Percentiles rank a stretch among this genome's conserved stretches.
Conservation (phyloP, 371 early-diverging fungal species). For the Apophysomyces elegans region DNA sequence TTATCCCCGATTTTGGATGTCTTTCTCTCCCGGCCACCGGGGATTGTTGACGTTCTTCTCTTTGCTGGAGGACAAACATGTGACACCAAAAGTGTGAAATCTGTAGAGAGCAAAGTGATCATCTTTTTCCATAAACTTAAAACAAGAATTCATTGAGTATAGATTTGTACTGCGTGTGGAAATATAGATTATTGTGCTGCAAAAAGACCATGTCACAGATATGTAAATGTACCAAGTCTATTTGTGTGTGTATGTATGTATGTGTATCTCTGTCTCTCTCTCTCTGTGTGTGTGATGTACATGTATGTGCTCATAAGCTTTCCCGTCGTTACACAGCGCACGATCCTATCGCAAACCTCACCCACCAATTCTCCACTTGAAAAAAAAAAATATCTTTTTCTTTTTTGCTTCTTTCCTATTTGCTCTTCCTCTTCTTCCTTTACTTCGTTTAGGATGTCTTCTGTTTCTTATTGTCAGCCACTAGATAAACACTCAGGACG, state of each 20-base stretch:
- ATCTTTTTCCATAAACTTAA: not conserved
- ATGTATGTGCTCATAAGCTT: conserved; percentile 5
- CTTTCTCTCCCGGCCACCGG: conserved; percentile 8
- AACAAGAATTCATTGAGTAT: too few species aligned
- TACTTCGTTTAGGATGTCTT: conserved; percentile 11
- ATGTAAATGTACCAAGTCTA: too few species aligned
- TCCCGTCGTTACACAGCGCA: conserved; percentile 11
- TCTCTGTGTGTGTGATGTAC: not conserved
- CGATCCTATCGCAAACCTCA: conserved; percentile 15
- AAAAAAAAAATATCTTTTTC: conserved; percentile 8
- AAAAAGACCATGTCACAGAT: not conserved
- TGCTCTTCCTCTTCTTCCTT: not conserved
- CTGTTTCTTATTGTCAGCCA: conserved; percentile 6
- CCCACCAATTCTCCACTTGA: conserved; percentile 8
- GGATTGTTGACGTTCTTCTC: conserved; percentile 1
- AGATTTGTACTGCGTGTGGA: too few species aligned
- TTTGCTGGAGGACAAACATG: not conserved
- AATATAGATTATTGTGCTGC: not conserved
- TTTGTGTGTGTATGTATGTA: too few species aligned
- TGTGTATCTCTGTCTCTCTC: too few species aligned
- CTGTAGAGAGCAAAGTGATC: not conserved
- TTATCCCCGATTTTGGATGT: not conserved
- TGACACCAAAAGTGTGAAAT: conserved; percentile 2
- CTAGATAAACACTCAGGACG: not conserved
- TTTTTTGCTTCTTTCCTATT: not conserved